Percentiles rank a stretch among this genome's conserved stretches.
Conservation (phyloP, 257 asterid species). For the Fraxinus americana region DNA sequence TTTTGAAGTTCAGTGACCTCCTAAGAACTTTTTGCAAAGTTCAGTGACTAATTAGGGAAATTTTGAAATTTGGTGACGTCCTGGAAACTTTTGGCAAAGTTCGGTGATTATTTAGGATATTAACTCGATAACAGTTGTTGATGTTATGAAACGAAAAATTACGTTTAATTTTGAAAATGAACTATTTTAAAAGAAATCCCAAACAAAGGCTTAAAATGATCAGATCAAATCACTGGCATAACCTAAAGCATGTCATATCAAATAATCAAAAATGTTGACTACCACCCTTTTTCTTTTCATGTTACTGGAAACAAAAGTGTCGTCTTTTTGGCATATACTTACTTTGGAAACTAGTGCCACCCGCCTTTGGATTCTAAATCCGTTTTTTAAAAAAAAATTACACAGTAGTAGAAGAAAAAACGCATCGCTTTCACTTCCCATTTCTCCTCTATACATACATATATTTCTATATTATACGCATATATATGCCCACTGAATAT, state of each 20-base stretch:
- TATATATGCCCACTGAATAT: slow-evolving; percentile 4
- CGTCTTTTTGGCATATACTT: slow-evolving; percentile 36
- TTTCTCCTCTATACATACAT: background rate
- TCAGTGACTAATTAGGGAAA: too few relatives aligned
- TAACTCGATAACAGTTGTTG: too few relatives aligned
- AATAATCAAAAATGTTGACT: slow-evolving; percentile 25
- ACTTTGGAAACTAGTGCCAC: slow-evolving; percentile 28
- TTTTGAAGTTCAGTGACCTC: too few relatives aligned
- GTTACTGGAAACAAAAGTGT: slow-evolving; percentile 23
- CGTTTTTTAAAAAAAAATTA: slow-evolving; percentile 10
- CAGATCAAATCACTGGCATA: too few relatives aligned
- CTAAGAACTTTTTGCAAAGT: too few relatives aligned
- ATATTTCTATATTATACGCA: background rate
- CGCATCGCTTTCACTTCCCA: slow-evolving; percentile 22
- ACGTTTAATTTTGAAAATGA: too few relatives aligned
- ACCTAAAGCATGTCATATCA: background rate
- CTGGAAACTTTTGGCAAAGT: too few relatives aligned
- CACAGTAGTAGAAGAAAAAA: background rate
- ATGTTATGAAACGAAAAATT: too few relatives aligned
- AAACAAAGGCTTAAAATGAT: too few relatives aligned
- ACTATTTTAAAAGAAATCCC: too few relatives aligned
- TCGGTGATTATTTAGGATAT: too few relatives aligned
- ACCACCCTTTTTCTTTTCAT: background rate
- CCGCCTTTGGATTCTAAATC: slow-evolving; percentile 25
- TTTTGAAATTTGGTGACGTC: too few relatives aligned